Base-by-base conservation (phyloP, 2,329 filamentous ascomycete species). In the Fusarium coicis region DNA sequence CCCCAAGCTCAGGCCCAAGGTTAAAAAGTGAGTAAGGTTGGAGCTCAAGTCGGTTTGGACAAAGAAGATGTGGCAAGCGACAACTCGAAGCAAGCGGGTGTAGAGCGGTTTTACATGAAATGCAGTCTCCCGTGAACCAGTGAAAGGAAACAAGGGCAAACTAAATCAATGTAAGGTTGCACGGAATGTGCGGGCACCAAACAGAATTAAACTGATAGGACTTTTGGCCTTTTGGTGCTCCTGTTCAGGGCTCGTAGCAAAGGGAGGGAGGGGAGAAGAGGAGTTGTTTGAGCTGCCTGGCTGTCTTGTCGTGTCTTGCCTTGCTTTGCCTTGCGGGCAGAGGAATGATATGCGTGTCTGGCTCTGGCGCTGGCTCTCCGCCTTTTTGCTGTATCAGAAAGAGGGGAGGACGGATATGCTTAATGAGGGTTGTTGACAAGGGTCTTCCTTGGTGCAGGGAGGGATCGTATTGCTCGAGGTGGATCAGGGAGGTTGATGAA, bases 261-360 rank as follows among this genome's bases (percentile, higher is more conserved):
- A 81, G 79, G 80, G 79, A 79, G 78, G 23, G 50, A 54, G 34
- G 23, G 15, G 34, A 16, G 49, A 80, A 79, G 49, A 80, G 74
- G 74, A 34, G 73, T 76, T 77, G 43, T 69, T 69, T 68, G 53
- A 66, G 70, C 60, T 65, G 66, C 62, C 47, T 39, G 19, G 34
- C 23, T 54, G 34, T 39, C 34, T 53, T 52, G 30, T 50, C 30
- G 11, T 50, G 47, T 23, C 49, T 53, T 52, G 49, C 18, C 49
- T 34, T 49, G 23, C 21, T 34, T 53, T 52, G 49, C 32, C n/a
- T 34, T 57, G 23, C 10, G 34, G 36, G 56, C 75, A 64, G 63
- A 61, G 73, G 70, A 73, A 73, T 73, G 70, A 73, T 73, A 62
- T 78, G 76, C 80, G 77, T 82, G 81, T 82, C 81, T 82, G 63